A percentile compares a stretch with the other conserved stretches of the same genome.
phyloP scores from a whole-genome alignment of 1,139 yeast genomes.

The Pichia sp. region DNA sequence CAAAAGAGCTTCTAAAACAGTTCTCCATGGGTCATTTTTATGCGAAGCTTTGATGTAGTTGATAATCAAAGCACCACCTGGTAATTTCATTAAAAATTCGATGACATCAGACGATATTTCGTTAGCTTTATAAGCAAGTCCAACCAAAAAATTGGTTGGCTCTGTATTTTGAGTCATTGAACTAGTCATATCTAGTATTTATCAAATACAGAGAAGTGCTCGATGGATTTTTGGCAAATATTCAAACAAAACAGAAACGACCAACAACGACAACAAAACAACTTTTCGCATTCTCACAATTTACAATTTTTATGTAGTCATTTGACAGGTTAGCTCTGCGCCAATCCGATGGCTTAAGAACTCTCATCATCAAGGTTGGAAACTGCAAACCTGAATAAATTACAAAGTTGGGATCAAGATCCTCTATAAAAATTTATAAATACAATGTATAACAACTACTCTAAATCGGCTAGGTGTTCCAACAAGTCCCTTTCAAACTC shows the following conservation, averaged over 20 bases:
- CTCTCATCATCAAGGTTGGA: too few relatives aligned
- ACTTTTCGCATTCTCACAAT: background rate
- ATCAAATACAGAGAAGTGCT: background rate
- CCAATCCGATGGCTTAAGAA: background rate
- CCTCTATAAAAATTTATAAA: background rate
- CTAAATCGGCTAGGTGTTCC: constrained; percentile 27
- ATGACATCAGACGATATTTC: constrained; percentile 21
- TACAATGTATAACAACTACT: constrained; percentile 12
- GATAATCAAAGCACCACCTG: constrained; percentile 75
- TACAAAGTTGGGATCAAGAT: background rate
- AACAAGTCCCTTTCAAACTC: constrained; percentile 29
- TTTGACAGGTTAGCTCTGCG: background rate
- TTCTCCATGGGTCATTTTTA: constrained; percentile 89
- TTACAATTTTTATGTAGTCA: background rate
- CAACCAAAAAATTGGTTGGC: constrained; percentile 24
- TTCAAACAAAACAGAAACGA: background rate
- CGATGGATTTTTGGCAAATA: background rate
- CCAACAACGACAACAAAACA: background rate
- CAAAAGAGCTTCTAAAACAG: constrained; percentile 71
- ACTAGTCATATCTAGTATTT: background rate
- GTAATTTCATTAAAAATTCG: constrained; percentile 35
- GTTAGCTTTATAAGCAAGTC: constrained; percentile 22
- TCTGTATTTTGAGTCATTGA: constrained; percentile 3
- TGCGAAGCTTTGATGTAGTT: constrained; percentile 84
- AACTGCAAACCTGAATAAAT: too few relatives aligned